phyloP scores from a whole-genome alignment of 805 yeast genomes.

The Saccharomyces cerevisiae region DNA sequence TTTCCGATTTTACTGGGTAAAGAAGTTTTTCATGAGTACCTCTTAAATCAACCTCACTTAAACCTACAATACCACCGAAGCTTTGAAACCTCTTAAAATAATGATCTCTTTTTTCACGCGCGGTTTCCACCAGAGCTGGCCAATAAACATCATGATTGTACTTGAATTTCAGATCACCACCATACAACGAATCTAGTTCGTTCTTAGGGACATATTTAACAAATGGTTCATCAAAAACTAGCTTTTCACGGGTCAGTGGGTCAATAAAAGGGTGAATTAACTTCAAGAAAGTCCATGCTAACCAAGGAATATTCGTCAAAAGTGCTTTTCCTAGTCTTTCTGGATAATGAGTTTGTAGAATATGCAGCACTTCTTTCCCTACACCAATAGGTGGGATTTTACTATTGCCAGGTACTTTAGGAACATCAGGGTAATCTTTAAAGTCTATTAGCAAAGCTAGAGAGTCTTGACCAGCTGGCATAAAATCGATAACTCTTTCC shows the following conservation, averaged over 20 bases:
- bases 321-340: slow-evolving; percentile 92
- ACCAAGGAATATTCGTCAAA: slow-evolving; percentile 85
- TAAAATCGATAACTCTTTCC: slow-evolving; percentile 84
- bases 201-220: slow-evolving; percentile 69
- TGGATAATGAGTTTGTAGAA: slow-evolving; percentile 94
- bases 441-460: slow-evolving; percentile 87
- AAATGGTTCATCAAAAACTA: slow-evolving; percentile 87
- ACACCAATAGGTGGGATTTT: slow-evolving; percentile 83
- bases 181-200: slow-evolving; percentile 77
- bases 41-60: slow-evolving; percentile 76
- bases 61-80: slow-evolving; percentile 67
- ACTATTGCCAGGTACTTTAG: slow-evolving; percentile 45
- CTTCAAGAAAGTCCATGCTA: slow-evolving; percentile 88
- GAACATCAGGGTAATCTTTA: slow-evolving; percentile 56
- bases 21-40: slow-evolving; percentile 29
- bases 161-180: slow-evolving; percentile 77
- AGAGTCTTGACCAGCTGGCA: slow-evolving; percentile 96
- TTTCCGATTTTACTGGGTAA: slow-evolving; percentile 17
- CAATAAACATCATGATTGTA: slow-evolving; percentile 77
- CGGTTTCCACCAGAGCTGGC: slow-evolving; percentile 57
- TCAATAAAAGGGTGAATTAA: slow-evolving; percentile 93
- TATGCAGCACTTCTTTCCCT: slow-evolving; percentile 87
- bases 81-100: slow-evolving; percentile 62
- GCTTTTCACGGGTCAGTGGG: slow-evolving; percentile 87
- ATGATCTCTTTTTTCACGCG: slow-evolving; percentile 48